Conservation (phyloP, 169 alveolate genomes). For the Plasmodium berghei region DNA sequence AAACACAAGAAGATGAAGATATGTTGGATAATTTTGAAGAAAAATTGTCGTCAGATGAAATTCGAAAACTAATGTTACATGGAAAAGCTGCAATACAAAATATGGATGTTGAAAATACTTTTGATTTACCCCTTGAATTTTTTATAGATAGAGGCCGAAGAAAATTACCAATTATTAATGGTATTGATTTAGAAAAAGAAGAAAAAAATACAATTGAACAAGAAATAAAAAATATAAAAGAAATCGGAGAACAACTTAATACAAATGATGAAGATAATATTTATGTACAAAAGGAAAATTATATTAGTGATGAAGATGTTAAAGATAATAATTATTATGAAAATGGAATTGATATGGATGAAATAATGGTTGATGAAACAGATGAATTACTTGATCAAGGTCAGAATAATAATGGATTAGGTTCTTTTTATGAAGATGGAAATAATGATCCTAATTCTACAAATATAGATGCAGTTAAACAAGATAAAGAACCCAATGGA, state of each 20-base stretch:
- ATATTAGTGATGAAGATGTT: slow-evolving; percentile 49
- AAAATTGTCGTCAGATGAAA: slow-evolving; percentile 88
- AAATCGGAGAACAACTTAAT: no score
- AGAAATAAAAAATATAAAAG: slow-evolving; percentile 70
- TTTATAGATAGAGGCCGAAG: slow-evolving; percentile 77
- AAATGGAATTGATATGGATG: slow-evolving; percentile 80
- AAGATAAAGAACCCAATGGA: slow-evolving; percentile 1
- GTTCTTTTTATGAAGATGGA: slow-evolving; percentile 29
- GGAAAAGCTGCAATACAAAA: slow-evolving; percentile 89
- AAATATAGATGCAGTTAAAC: neutral
- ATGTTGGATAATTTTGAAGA: slow-evolving; percentile 78
- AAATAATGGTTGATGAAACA: slow-evolving; percentile 82
- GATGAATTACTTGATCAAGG: slow-evolving; percentile 26
- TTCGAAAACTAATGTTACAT: slow-evolving; percentile 87
- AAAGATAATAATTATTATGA: slow-evolving; percentile 77
- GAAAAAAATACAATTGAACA: slow-evolving; percentile 51
- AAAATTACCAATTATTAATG: slow-evolving; percentile 78
- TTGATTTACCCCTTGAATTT: slow-evolving; percentile 78
- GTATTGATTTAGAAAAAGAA: slow-evolving; percentile 73
- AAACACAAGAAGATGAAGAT: slow-evolving; percentile 81
- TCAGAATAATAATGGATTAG: slow-evolving; percentile 6
- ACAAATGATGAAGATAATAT: slow-evolving; percentile 29
- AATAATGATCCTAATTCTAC: slow-evolving; percentile 1
- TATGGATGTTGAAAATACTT: slow-evolving; percentile 77
- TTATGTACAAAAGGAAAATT: slow-evolving; percentile 24